A percentile compares a stretch with the other conserved stretches of the same genome.
Conservation (phyloP, 2,329 filamentous ascomycete species). For the Fusarium transvaalense region DNA sequence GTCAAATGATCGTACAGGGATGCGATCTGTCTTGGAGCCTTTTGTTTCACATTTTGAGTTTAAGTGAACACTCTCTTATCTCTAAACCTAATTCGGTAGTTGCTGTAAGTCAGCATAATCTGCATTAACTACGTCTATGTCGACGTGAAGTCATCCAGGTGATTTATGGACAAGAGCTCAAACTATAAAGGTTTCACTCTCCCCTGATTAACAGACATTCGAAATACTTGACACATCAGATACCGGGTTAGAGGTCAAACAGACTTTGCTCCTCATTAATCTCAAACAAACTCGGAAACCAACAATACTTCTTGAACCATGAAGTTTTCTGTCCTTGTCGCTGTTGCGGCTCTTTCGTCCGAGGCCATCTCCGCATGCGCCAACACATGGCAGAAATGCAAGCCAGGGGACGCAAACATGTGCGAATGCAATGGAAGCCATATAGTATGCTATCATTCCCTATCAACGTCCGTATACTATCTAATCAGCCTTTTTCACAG, state of each 20-base stretch:
- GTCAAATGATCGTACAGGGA: not conserved
- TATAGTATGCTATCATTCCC: not conserved
- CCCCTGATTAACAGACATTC: not conserved
- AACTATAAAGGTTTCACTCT: not conserved
- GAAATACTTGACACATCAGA: not conserved
- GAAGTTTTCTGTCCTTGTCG: slow-evolving; percentile 4
- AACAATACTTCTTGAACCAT: not conserved
- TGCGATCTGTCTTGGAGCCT: not conserved
- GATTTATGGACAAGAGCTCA: no score
- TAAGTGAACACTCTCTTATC: not conserved
- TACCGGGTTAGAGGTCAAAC: no score
- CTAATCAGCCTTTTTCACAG: not conserved
- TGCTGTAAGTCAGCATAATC: not conserved
- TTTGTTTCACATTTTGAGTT: not conserved
- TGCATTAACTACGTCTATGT: not conserved
- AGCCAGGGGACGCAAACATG: not conserved
- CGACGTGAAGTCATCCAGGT: no score
- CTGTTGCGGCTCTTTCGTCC: not conserved
- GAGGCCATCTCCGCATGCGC: slow-evolving; percentile 2
- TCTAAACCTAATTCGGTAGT: not conserved
- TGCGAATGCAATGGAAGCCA: slow-evolving; percentile 1
- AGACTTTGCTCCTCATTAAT: no score
- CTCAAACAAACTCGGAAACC: not conserved
- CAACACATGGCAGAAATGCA: not conserved
- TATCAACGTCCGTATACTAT: rapidly evolving